A percentile compares a stretch with the other conserved stretches of the same genome.
These are phyloP conservation scores for Termitomyces sp. DNA, from an alignment of 768 basidiomycete species.

Conservation along the genomic window DNA sequence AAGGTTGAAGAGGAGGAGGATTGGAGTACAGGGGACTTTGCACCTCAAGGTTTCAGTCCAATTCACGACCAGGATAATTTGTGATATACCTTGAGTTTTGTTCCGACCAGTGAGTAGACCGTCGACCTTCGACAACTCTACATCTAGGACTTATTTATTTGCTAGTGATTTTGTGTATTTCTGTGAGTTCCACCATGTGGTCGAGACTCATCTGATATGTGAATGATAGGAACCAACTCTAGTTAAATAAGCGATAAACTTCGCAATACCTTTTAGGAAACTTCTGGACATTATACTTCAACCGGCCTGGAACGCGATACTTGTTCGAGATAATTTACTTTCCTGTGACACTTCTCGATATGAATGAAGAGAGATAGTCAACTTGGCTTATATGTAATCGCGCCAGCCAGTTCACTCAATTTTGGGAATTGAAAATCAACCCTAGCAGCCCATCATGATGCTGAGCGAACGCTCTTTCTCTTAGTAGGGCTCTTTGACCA, in stretches of 20 bases:
- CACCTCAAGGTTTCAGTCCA: slow-evolving; percentile 3
- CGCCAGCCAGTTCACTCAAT: not conserved
- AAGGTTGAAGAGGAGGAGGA: slow-evolving; percentile 34
- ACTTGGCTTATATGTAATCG: too few species aligned
- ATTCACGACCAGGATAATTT: not conserved
- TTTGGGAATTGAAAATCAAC: not conserved
- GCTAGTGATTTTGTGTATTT: not conserved
- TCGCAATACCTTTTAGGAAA: too few species aligned
- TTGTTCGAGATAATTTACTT: too few species aligned
- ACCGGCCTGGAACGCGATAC: too few species aligned
- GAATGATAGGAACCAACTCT: not conserved
- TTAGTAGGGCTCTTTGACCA: too few species aligned
- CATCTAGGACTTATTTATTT: not conserved
- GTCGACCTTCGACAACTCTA: not conserved
- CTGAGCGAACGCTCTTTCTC: too few species aligned
- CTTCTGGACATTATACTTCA: not conserved
- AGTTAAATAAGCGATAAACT: not conserved
- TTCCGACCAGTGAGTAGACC: not conserved
- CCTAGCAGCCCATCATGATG: too few species aligned
- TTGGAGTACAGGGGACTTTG: slow-evolving; percentile 31
- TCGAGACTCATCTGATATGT: not conserved
- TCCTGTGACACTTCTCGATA: too few species aligned
- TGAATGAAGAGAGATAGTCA: too few species aligned
- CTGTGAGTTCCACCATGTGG: too few species aligned
- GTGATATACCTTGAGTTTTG: slow-evolving; percentile 9